Conservation (phyloP, 306 rosid species). For the Senna siamea region DNA sequence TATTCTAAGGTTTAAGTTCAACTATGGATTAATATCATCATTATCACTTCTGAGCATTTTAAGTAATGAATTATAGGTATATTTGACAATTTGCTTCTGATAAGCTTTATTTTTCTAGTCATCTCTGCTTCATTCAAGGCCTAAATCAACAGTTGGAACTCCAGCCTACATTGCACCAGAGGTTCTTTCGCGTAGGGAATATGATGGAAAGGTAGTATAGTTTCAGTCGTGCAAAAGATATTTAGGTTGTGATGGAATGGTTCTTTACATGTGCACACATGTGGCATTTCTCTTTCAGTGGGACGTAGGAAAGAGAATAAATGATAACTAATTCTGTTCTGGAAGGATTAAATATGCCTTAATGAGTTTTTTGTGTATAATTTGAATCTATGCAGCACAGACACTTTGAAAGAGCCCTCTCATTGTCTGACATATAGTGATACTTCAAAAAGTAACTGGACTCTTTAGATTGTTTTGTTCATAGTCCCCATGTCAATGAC, state of each 20-base stretch:
- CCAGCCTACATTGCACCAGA: conserved; percentile 93
- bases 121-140: conserved; percentile 84
- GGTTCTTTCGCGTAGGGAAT: conserved; percentile 85
- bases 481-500: neutral
- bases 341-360: conserved; percentile 26
- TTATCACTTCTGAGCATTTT: conserved; percentile 36
- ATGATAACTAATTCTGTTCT: conserved; percentile 4
- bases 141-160: conserved; percentile 84
- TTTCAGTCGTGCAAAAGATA: conserved; percentile 13
- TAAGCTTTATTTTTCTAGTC: conserved; percentile 59
- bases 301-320: conserved; percentile 11
- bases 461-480: neutral
- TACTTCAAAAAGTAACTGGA: neutral
- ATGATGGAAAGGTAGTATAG: conserved; percentile 80
- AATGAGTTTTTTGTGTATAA: conserved; percentile 28
- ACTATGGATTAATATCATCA: conserved; percentile 24
- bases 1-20: conserved; percentile 74
- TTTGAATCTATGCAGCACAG: neutral
- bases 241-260: conserved; percentile 26
- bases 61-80: conserved; percentile 1
- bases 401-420: neutral
- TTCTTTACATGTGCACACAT: neutral
- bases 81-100: conserved; percentile 30
- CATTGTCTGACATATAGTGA: neutral
- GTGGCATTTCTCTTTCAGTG: conserved; percentile 1